Evolutionary conservation across 2,329 filamentous ascomycete species (phyloP).

Genomic region (Fusarium sp.): DNA sequence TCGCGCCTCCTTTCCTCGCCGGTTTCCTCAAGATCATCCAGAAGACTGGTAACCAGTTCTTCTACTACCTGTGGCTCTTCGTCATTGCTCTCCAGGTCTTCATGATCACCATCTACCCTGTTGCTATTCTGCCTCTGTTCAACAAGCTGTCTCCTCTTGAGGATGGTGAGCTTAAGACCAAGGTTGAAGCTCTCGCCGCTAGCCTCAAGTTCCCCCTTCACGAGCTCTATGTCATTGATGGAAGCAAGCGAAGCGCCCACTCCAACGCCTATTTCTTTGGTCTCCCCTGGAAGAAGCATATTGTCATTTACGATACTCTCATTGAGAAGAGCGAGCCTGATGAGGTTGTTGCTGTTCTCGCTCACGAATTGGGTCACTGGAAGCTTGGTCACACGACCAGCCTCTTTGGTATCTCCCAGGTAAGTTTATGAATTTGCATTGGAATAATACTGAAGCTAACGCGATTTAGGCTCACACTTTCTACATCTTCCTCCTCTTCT

Average conservation of each 20-base stretch:
- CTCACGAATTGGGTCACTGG: slow-evolving; percentile 98
- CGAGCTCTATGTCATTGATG: slow-evolving; percentile 94
- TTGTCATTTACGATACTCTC: slow-evolving; percentile 98
- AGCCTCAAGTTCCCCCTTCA: slow-evolving; percentile 90
- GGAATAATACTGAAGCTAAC: slow-evolving; percentile 42
- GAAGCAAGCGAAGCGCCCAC: slow-evolving; percentile 86
- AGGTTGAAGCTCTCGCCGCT: slow-evolving; percentile 84
- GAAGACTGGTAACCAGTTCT: slow-evolving; percentile 92
- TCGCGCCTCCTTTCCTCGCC: slow-evolving; percentile 88
- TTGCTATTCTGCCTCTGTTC: slow-evolving; percentile 93
- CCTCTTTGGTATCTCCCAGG: slow-evolving; percentile 86
- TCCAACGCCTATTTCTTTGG: slow-evolving; percentile 97
- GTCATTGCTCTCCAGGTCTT: slow-evolving; percentile 89
- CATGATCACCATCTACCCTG: slow-evolving; percentile 95
- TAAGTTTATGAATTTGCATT: slow-evolving; percentile 49
- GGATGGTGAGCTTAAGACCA: slow-evolving; percentile 85
- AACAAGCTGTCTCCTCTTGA: slow-evolving; percentile 97
- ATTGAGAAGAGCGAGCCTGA: slow-evolving; percentile 93
- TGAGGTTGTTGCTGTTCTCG: slow-evolving; percentile 94
- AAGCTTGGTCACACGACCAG: slow-evolving; percentile 93
- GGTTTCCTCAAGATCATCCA: slow-evolving; percentile 95
- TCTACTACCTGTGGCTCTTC: slow-evolving; percentile 98
- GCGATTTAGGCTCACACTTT: slow-evolving; percentile 81
- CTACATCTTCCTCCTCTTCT: slow-evolving; percentile 97
- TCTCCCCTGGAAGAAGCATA: slow-evolving; percentile 99